Conservation (phyloP, 768 basidiomycete species). For the Pisolithus tinctorius region DNA sequence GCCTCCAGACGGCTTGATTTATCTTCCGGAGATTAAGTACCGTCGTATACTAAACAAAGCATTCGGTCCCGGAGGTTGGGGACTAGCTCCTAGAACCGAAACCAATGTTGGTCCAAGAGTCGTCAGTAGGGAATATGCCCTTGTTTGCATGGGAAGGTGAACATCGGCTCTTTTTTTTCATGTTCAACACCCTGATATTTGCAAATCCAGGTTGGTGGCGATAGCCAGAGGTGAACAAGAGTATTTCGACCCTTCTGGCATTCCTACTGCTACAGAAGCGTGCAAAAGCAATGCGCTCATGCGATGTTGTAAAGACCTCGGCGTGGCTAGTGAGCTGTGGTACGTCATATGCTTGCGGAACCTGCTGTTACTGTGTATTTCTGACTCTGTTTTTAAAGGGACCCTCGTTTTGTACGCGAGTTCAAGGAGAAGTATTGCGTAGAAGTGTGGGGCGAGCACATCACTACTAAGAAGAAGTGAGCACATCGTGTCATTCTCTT, state of each 20-base stretch:
- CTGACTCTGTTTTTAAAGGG: conserved; percentile 47
- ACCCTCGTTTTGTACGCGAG: conserved; percentile 90
- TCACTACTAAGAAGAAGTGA: conserved; percentile 85
- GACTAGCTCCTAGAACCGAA: conserved; percentile 87
- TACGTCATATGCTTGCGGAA: conserved; percentile 26
- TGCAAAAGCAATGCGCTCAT: conserved; percentile 96
- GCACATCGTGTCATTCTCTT: conserved; percentile 22
- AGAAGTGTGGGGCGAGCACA: conserved; percentile 82
- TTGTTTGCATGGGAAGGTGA: conserved; percentile 90
- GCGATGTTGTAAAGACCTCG: conserved; percentile 96
- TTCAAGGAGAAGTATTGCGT: conserved; percentile 82
- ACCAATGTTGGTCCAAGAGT: conserved; percentile 84
- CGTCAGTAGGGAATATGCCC: conserved; percentile 90
- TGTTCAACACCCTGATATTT: not conserved
- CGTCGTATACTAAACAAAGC: conserved; percentile 86
- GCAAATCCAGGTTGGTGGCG: conserved; percentile 61
- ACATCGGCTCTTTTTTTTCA: not conserved
- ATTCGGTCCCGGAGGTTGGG: conserved; percentile 97
- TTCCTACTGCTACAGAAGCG: conserved; percentile 90
- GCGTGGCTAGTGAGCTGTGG: conserved; percentile 96
- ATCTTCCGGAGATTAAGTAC: conserved; percentile 97
- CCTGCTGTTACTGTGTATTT: not conserved
- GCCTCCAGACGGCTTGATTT: conserved; percentile 76
- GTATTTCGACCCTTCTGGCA: conserved; percentile 86
- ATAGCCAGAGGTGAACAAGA: conserved; percentile 95